phyloP scores from a whole-genome alignment of 2,329 filamentous ascomycete genomes.

The Nemania diffusa region DNA sequence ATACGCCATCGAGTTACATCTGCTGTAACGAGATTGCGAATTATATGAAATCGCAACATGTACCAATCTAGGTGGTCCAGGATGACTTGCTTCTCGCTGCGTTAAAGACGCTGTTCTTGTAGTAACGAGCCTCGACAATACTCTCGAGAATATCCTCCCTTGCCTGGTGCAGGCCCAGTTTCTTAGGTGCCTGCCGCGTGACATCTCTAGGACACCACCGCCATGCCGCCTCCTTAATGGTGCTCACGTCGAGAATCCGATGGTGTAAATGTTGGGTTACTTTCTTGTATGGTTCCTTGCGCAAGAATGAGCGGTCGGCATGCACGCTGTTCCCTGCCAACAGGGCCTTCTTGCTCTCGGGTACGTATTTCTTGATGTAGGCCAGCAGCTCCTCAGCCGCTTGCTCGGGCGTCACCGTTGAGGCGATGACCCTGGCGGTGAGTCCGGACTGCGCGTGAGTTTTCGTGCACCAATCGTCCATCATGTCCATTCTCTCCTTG shows the following conservation, averaged over 20 bases:
- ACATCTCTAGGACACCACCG: constrained; percentile 78
- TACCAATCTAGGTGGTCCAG: neutral
- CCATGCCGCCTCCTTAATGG: constrained; percentile 87
- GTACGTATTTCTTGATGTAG: constrained; percentile 80
- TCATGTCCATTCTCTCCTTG: constrained; percentile 74
- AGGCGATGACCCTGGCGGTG: constrained; percentile 78
- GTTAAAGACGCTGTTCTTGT: constrained; percentile 75
- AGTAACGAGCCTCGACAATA: constrained; percentile 89
- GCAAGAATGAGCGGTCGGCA: constrained; percentile 84
- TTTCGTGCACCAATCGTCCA: constrained; percentile 88
- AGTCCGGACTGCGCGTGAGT: constrained; percentile 87
- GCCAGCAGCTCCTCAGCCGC: constrained; percentile 78
- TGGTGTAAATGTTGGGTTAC: constrained; percentile 86
- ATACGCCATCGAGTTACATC: neutral
- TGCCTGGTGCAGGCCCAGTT: constrained; percentile 83
- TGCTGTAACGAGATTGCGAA: neutral
- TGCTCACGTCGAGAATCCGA: constrained; percentile 90
- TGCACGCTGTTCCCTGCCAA: constrained; percentile 95
- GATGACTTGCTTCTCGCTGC: constrained; percentile 19
- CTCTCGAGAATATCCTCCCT: constrained; percentile 93
- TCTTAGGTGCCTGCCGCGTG: constrained; percentile 71
- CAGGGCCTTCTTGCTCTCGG: constrained; percentile 71
- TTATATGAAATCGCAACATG: too few species aligned
- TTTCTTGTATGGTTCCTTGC: constrained; percentile 75
- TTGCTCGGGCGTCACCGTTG: constrained; percentile 74